phyloP scores from a whole-genome alignment of 352 stramenopile species.

The Aphanomyces stellatus region DNA sequence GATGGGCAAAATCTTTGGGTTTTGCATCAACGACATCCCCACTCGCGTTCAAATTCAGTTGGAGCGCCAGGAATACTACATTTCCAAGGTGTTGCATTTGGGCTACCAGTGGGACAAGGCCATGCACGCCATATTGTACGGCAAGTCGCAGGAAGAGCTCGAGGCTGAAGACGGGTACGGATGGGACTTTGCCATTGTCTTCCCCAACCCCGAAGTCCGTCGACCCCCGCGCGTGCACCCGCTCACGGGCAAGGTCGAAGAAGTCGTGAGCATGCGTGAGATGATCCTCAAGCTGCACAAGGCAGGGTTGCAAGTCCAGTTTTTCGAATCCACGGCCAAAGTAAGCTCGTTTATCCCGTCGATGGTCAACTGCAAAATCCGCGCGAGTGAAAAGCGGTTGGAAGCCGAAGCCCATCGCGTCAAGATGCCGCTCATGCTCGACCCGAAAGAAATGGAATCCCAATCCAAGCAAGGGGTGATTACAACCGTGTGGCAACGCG shows the following conservation, averaged over 20 bases:
- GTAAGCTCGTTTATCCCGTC: constrained; percentile 26
- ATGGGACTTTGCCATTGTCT: constrained; percentile 84
- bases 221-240: constrained; percentile 23
- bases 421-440: constrained; percentile 66
- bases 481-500: not conserved
- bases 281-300: constrained; percentile 67
- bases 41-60: constrained; percentile 66
- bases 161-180: constrained; percentile 20
- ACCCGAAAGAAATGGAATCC: constrained; percentile 46
- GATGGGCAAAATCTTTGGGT: constrained; percentile 73
- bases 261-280: constrained; percentile 49
- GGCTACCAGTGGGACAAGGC: constrained; percentile 19
- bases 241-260: constrained; percentile 53
- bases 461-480: constrained; percentile 43
- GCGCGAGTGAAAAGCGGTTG: constrained; percentile 59
- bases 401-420: constrained; percentile 54
- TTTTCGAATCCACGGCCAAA: constrained; percentile 60
- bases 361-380: constrained; percentile 79
- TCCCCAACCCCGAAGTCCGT: constrained; percentile 39
- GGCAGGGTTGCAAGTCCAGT: constrained; percentile 54
- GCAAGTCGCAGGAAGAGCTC: constrained; percentile 14
- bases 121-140: constrained; percentile 10
- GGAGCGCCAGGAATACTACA: constrained; percentile 76
- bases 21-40: constrained; percentile 68
- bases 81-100: constrained; percentile 74